Evolutionary conservation across 345 rosid species (phyloP).

Genomic region (Excoecaria agallocha): DNA sequence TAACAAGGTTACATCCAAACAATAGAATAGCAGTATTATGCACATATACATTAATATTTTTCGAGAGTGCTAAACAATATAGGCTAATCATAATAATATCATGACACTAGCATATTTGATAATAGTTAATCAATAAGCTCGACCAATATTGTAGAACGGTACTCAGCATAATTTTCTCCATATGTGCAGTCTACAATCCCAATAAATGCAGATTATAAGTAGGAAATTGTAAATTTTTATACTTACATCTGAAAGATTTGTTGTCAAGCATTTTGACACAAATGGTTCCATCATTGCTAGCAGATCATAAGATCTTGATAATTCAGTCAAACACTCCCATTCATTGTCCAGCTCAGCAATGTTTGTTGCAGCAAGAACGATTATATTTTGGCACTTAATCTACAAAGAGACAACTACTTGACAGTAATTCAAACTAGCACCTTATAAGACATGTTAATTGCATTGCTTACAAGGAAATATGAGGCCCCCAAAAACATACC

Average conservation of each 20-base stretch:
- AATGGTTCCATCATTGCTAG: slow-evolving; percentile 52
- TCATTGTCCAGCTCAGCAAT: slow-evolving; percentile 65
- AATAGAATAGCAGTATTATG: background rate
- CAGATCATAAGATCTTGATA: slow-evolving; percentile 45
- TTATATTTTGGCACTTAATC: slow-evolving; percentile 83
- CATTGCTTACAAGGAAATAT: background rate
- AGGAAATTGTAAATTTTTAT: background rate
- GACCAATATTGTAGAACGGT: background rate
- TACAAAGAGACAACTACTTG: slow-evolving; percentile 28
- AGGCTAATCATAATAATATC: background rate
- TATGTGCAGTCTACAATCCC: background rate
- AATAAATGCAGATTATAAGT: background rate
- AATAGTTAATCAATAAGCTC: background rate
- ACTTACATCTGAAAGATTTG: slow-evolving; percentile 70
- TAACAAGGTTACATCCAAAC: slow-evolving; percentile 5
- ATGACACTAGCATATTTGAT: background rate
- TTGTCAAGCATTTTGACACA: slow-evolving; percentile 42
- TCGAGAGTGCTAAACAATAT: background rate
- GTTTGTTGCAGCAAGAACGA: slow-evolving; percentile 76
- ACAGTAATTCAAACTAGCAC: background rate
- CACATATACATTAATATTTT: background rate
- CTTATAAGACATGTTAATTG: background rate
- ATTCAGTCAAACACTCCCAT: slow-evolving; percentile 81
- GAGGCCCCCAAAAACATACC: slow-evolving; percentile 47
- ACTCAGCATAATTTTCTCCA: background rate